These are phyloP conservation scores for Teunomyces pallodes DNA, from an alignment of 805 yeast species.

Conservation along the genomic window DNA sequence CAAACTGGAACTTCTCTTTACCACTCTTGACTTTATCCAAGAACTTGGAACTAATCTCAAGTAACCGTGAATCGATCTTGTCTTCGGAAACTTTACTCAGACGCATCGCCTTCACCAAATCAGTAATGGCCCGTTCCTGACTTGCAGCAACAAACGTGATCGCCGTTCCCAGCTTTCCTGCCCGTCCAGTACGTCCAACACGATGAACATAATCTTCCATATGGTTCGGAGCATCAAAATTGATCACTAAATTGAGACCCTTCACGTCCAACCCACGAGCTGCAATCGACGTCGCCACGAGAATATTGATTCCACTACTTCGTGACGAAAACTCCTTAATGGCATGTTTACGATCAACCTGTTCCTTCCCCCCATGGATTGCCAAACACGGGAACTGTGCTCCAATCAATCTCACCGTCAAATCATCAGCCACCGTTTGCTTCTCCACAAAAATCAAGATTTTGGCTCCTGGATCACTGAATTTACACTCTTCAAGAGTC, in stretches of 20 bases:
- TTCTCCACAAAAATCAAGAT: slow-evolving; percentile 82
- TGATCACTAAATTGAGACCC: slow-evolving; percentile 73
- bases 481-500: slow-evolving; percentile 48
- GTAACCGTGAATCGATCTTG: slow-evolving; percentile 51
- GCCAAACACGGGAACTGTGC: slow-evolving; percentile 60
- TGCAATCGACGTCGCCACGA: slow-evolving; percentile 91
- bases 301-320: slow-evolving; percentile 54
- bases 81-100: slow-evolving; percentile 45
- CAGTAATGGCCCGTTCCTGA: slow-evolving; percentile 65
- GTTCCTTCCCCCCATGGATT: slow-evolving; percentile 92
- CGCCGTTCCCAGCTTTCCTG: slow-evolving; percentile 66
- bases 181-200: slow-evolving; percentile 95
- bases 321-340: slow-evolving; percentile 60
- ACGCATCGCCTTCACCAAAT: slow-evolving; percentile 65
- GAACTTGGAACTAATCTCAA: slow-evolving; percentile 52
- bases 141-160: slow-evolving; percentile 60
- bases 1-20: slow-evolving; percentile 60
- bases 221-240: slow-evolving; percentile 73
- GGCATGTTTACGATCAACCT: slow-evolving; percentile 74
- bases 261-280: slow-evolving; percentile 96
- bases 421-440: slow-evolving; percentile 79
- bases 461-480: slow-evolving; percentile 40
- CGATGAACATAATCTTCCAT: slow-evolving; percentile 95
- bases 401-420: slow-evolving; percentile 52
- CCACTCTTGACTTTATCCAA: slow-evolving; percentile 63